Evolutionary conservation across 495 filamentous ascomycete genomes (phyloP).

Genomic region (Lophium mytilinum): DNA sequence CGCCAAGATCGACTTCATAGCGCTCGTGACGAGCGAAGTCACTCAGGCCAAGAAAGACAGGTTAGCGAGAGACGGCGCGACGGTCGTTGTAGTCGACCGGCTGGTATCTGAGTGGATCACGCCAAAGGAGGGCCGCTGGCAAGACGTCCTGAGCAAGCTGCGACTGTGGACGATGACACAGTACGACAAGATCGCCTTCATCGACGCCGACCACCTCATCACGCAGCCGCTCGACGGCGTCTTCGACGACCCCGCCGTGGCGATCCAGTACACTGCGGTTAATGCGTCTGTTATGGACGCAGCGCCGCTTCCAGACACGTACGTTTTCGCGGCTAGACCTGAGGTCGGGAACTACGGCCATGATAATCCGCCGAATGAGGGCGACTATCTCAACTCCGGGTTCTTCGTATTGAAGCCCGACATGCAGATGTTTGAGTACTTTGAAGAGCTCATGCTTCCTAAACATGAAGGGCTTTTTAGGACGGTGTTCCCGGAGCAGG

Average conservation of each 20-base stretch:
- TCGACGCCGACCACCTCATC: slow-evolving; percentile 27
- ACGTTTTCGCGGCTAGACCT: slow-evolving; percentile 20
- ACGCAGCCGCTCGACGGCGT: slow-evolving; percentile 21
- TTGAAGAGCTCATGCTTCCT: slow-evolving; percentile 5
- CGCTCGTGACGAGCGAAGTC: slow-evolving; percentile 26
- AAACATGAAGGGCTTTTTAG: slow-evolving; percentile 1
- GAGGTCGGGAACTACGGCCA: slow-evolving; percentile 20
- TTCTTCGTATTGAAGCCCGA: slow-evolving; percentile 17
- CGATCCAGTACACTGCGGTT: slow-evolving; percentile 10
- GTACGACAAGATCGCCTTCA: slow-evolving; percentile 23
- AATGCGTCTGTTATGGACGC: slow-evolving; percentile 14
- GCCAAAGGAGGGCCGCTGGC: slow-evolving; percentile 9
- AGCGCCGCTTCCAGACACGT: slow-evolving; percentile 18
- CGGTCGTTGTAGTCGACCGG: slow-evolving; percentile 19
- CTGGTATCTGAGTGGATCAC: slow-evolving; percentile 19
- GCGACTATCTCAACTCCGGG: slow-evolving; percentile 20
- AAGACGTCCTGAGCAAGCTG: slow-evolving; percentile 26
- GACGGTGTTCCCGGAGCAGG: slow-evolving; percentile 8
- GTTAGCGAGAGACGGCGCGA: slow-evolving; percentile 24
- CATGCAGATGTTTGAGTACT: slow-evolving; percentile 3
- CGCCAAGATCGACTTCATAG: slow-evolving; percentile 24
- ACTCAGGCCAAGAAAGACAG: slow-evolving; percentile 16
- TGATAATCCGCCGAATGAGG: slow-evolving; percentile 11
- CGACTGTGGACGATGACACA: slow-evolving; percentile 24
- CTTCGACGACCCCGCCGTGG: slow-evolving; percentile 27